A percentile compares a stretch with the other conserved stretches of the same genome.
Conservation (phyloP, 306 rosid species). For the Boehmeria nivea region DNA sequence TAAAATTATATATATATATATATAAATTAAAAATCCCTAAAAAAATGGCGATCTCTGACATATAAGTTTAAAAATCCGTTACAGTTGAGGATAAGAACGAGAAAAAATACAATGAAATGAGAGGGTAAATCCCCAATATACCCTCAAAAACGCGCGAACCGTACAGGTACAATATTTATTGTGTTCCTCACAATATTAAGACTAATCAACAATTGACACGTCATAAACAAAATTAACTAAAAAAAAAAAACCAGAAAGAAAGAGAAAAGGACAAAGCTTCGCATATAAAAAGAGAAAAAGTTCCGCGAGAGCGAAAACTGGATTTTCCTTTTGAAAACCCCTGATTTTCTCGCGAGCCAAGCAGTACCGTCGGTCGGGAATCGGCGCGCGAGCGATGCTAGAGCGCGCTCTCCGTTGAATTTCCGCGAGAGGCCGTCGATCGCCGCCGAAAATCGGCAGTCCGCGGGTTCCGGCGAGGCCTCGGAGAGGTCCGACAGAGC, state of each 20-base stretch:
- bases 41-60: too few relatives aligned
- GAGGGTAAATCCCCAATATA: background rate
- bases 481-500: background rate
- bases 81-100: background rate
- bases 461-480: constrained; percentile 5
- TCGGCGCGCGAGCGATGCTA: background rate
- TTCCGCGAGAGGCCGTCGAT: constrained; percentile 5
- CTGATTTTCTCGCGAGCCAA: background rate
- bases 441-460: background rate
- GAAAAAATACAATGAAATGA: background rate
- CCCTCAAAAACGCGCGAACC: constrained; percentile 1
- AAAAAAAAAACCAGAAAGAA: background rate
- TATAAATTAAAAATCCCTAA: too few relatives aligned
- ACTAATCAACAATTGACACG: background rate
- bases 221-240: background rate
- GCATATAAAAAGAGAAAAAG: background rate
- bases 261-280: background rate
- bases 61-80: too few relatives aligned
- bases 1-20: too few relatives aligned
- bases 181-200: background rate
- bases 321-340: background rate
- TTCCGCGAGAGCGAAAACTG: background rate
- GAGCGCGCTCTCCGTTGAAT: constrained; percentile 4
- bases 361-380: background rate
- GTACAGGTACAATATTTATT: background rate